These are phyloP conservation scores for Lepidium africanum DNA, from an alignment of 345 rosid species.

Conservation along the genomic window DNA sequence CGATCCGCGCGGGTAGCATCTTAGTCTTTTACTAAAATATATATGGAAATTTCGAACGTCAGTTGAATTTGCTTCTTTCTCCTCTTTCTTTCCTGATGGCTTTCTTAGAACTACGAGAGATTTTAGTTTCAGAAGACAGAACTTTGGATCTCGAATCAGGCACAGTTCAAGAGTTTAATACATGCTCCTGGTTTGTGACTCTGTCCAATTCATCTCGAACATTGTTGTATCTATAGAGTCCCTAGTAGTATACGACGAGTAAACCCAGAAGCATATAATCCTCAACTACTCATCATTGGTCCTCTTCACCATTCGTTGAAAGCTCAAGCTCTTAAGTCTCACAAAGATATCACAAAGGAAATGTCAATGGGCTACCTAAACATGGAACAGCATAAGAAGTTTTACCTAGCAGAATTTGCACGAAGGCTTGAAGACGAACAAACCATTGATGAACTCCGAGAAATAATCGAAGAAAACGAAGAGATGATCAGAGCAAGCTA, in stretches of 20 bases:
- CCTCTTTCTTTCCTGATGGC: no score
- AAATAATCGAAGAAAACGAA: neutral
- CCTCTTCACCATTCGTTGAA: constrained; percentile 2
- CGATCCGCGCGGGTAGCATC: no score
- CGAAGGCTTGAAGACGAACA: neutral
- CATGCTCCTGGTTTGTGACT: neutral
- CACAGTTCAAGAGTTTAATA: neutral
- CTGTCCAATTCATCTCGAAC: neutral
- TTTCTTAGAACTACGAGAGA: no score
- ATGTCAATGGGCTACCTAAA: neutral
- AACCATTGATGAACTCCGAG: neutral
- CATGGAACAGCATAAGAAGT: constrained; percentile 5
- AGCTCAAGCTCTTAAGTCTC: neutral
- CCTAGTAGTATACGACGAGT: neutral
- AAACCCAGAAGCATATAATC: neutral
- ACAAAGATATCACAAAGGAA: neutral
- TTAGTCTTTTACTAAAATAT: no score
- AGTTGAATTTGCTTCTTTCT: no score
- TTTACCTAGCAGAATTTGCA: neutral
- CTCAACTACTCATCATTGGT: neutral
- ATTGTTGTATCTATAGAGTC: constrained; percentile 8
- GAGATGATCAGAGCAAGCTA: constrained; percentile 16
- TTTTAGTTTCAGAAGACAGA: no score
- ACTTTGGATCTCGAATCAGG: neutral
- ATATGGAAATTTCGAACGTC: no score